Base-by-base conservation (phyloP, 2,329 filamentous ascomycete species). In the Fusarium tanahbumbuense region DNA sequence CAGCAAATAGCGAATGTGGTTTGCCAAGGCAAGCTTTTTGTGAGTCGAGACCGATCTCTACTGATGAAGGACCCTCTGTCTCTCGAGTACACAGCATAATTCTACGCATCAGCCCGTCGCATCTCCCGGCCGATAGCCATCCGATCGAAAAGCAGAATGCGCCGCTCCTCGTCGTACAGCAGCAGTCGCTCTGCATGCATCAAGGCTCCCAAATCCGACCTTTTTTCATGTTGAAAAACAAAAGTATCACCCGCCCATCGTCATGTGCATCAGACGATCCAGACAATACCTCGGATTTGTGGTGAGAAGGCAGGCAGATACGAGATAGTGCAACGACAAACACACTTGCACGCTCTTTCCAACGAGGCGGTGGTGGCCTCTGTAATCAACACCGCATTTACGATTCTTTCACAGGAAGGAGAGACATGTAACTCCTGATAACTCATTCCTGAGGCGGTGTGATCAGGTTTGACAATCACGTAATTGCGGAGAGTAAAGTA, bases 141-240 rank as follows among this genome's bases (percentile, higher is more conserved):
- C 57, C 59, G 46, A 48, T 50, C 60, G 30, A 49, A 25, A 28
- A 45, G 44, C 34, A 41, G 44, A 27, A 49, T 67, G 37, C 52
- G 55, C 27, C 22, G 25, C 11, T 54, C 68, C 27, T 67, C 63
- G 65, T 58, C 58, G 65, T 70, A 66, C 58, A 54, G 67, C 65
- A 61, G 64, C 61, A 54, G 53, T 60, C 61, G 68, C 34, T 62
- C 54, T 23, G 52, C 34, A 15, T 54, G 48, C n/a, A 28, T 62
- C 34, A 49, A 55, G 42, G 56, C 64, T 32, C 28, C 42, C 42
- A 23, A 27, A 27, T 16, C 47, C 18, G 48, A 41, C 9, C 18
- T 44, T 23, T 30, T 16, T 34, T 22, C 18, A 23, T 13, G 44
- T 32, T 20, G 16, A 23, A 16, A 34, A 22, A 25, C n/a, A 27